phyloP scores from a whole-genome alignment of 108 stramenopile species.

The Skeletonema marinoi region DNA sequence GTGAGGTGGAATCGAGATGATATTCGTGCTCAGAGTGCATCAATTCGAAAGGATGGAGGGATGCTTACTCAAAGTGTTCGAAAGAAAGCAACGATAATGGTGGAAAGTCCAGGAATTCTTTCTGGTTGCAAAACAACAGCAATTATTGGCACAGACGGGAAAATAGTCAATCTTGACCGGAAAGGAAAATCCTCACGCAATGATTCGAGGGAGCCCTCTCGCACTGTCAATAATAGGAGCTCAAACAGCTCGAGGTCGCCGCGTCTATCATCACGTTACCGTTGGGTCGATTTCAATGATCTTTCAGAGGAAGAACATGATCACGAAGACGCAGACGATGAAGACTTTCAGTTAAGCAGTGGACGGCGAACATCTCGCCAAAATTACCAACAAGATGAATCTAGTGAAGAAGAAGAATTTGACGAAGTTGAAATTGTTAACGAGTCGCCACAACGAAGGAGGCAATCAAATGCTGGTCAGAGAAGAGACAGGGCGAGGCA shows the following conservation, averaged over 20 bases:
- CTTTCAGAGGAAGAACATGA: conserved; percentile 52
- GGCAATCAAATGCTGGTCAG: conserved; percentile 3
- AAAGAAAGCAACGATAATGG: conserved; percentile 23
- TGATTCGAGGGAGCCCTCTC: neutral
- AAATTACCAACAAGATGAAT: conserved; percentile 47
- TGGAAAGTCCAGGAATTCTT: conserved; percentile 23
- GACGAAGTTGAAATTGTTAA: conserved; percentile 16
- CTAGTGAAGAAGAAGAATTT: conserved; percentile 25
- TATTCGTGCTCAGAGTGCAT: conserved; percentile 25
- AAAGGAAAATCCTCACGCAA: neutral
- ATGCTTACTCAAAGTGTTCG: conserved; percentile 23
- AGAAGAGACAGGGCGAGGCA: conserved; percentile 14
- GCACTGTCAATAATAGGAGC: conserved; percentile 3
- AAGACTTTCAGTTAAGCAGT: conserved; percentile 51
- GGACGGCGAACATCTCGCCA: conserved; percentile 23
- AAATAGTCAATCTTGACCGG: conserved; percentile 3
- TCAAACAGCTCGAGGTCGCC: conserved; percentile 3
- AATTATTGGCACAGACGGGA: conserved; percentile 21
- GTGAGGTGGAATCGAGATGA: conserved; percentile 46
- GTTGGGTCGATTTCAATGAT: conserved; percentile 66
- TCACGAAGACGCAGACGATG: conserved; percentile 61
- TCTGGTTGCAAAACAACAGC: conserved; percentile 26
- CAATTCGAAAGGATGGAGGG: conserved; percentile 33
- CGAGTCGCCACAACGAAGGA: conserved; percentile 13
- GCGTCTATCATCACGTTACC: conserved; percentile 59